Evolutionary conservation across 352 stramenopile genomes (phyloP).

Genomic region (Phytophthora cryptogea): DNA sequence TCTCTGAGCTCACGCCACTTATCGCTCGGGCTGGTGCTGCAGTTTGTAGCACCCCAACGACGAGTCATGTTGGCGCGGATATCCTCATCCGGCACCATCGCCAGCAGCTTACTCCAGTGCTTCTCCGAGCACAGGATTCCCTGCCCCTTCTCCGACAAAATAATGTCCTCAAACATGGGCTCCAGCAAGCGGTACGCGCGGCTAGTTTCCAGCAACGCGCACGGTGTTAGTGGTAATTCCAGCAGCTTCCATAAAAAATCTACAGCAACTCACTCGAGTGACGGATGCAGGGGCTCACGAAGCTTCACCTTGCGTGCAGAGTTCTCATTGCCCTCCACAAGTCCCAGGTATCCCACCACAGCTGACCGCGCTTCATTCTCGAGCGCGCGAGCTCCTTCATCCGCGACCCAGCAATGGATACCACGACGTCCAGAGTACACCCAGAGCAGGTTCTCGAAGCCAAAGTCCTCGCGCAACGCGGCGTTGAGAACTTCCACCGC

Average conservation of each 20-base stretch:
- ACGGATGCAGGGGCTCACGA: conserved; percentile 93
- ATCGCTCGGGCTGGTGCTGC: conserved; percentile 64
- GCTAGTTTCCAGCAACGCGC: conserved; percentile 31
- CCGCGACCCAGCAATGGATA: conserved; percentile 99
- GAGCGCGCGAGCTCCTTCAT: conserved; percentile 92
- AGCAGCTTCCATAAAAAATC: neutral
- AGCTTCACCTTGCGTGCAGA: conserved; percentile 91
- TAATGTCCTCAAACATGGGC: conserved; percentile 93
- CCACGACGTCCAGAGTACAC: conserved; percentile 99
- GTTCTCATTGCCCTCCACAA: conserved; percentile 92
- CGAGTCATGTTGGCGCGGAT: conserved; percentile 63
- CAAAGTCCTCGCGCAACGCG: conserved; percentile 96
- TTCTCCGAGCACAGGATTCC: conserved; percentile 89
- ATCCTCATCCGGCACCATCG: conserved; percentile 93
- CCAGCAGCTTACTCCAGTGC: conserved; percentile 91
- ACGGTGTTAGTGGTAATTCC: conserved; percentile 5
- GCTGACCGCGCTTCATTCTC: conserved; percentile 96
- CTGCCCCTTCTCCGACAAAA: conserved; percentile 93
- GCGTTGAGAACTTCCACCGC: conserved; percentile 96
- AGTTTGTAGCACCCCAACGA: conserved; percentile 60
- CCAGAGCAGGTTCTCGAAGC: conserved; percentile 98
- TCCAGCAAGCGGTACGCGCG: conserved; percentile 94
- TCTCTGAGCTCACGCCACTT: conserved; percentile 91
- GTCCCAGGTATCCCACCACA: conserved; percentile 96
- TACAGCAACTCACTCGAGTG: conserved; percentile 69